Evolutionary conservation across 2,329 filamentous ascomycete species (phyloP).

Genomic region (Pseudopyrenochaeta lycopersici): DNA sequence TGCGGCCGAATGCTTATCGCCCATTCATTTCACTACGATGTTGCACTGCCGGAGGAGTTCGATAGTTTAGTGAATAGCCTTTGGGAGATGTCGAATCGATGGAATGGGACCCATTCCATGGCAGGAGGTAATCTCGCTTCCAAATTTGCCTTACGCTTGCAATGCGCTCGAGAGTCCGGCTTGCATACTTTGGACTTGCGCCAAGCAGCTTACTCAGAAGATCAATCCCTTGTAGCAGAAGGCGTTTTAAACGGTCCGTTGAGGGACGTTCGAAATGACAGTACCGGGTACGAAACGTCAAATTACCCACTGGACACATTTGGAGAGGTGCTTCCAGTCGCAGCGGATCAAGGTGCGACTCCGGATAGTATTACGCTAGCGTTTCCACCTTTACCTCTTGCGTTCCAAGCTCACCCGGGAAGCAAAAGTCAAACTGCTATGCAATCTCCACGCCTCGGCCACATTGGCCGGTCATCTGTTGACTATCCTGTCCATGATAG

Average conservation of each 20-base stretch:
- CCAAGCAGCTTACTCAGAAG: slow-evolving; percentile 45
- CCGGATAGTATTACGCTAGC: slow-evolving; percentile 40
- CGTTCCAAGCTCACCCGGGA: slow-evolving; percentile 19
- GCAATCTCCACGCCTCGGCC: too few species aligned
- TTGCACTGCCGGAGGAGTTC: slow-evolving; percentile 40
- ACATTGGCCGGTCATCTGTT: too few species aligned
- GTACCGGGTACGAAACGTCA: slow-evolving; percentile 1
- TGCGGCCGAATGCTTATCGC: slow-evolving; percentile 44
- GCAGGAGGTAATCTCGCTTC: slow-evolving; percentile 41
- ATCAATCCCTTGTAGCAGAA: background rate
- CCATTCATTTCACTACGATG: slow-evolving; percentile 45
- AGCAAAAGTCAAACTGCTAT: too few species aligned
- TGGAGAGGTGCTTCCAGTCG: slow-evolving; percentile 1
- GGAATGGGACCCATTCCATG: slow-evolving; percentile 36
- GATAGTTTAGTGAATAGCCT: slow-evolving; percentile 47
- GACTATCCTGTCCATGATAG: too few species aligned
- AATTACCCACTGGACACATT: slow-evolving; percentile 1
- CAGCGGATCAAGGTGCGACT: slow-evolving; percentile 9
- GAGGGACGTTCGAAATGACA: too few species aligned
- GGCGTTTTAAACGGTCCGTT: background rate
- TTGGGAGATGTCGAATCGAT: slow-evolving; percentile 49
- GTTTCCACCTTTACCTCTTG: slow-evolving; percentile 44
- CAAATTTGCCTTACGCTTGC: slow-evolving; percentile 46
- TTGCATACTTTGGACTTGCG: slow-evolving; percentile 41
- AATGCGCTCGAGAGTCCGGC: slow-evolving; percentile 25